Evolutionary conservation across 345 rosid genomes (phyloP).

Genomic region (Populus tremula): DNA sequence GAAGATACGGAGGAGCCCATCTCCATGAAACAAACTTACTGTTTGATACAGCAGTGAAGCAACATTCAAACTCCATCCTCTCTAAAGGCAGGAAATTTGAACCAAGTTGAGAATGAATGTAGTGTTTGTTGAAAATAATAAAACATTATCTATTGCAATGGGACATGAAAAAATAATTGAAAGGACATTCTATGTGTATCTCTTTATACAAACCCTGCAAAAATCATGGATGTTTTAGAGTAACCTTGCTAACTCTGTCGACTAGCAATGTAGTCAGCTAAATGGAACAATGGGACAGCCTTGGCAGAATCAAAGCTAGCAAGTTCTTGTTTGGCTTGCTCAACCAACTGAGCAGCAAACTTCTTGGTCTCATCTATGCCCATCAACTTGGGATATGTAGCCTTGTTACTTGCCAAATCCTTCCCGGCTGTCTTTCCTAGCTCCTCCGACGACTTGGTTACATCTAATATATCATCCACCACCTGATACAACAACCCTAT

Average conservation of each 20-base stretch:
- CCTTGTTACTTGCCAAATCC: constrained; percentile 36
- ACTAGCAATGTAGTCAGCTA: constrained; percentile 32
- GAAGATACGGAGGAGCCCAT: too few relatives aligned
- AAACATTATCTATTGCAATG: too few relatives aligned
- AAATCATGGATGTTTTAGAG: neutral
- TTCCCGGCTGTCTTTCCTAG: constrained; percentile 43
- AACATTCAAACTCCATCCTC: too few relatives aligned
- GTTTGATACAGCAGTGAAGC: too few relatives aligned
- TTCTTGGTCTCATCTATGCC: constrained; percentile 35
- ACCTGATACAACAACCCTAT: constrained; percentile 38
- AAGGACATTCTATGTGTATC: neutral
- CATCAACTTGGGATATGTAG: constrained; percentile 38
- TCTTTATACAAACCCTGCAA: neutral
- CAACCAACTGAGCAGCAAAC: constrained; percentile 23
- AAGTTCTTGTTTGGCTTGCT: constrained; percentile 33
- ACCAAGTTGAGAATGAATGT: too few relatives aligned
- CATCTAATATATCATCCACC: constrained; percentile 37
- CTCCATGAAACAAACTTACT: too few relatives aligned
- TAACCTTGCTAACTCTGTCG: constrained; percentile 24
- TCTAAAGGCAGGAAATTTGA: too few relatives aligned
- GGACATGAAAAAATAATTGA: too few relatives aligned
- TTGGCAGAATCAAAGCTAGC: constrained; percentile 26
- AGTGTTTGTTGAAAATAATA: too few relatives aligned
- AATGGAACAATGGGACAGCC: constrained; percentile 33
- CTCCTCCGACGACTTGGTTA: constrained; percentile 31